Evolutionary conservation across 1,284 basidiomycete species (phyloP), one percentile per base, ranked within the genome.

Genomic region (Puccinia coronata): DNA sequence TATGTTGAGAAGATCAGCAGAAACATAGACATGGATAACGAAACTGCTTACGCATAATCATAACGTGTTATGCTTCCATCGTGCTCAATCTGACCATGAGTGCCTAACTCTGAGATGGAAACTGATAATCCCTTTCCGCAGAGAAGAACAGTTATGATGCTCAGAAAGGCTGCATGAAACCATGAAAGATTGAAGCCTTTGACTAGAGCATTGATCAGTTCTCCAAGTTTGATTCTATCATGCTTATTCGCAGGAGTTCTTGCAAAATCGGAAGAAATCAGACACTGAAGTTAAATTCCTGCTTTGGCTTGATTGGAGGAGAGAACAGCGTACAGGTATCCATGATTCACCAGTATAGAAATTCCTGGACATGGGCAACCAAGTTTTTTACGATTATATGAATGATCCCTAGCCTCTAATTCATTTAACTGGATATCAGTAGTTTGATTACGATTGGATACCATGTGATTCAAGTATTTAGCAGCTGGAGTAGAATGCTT

Each of bases 11-110:
- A 43, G 1, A 12, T 47, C 23, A 1, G 51, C 34, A 25, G 2
- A 59, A 47, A 18, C 9, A 39, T 41, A 14, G 20, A 59, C 11
- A 73, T 2, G 41, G 53, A 39, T 14, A 73, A 20, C 25, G 8
- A 71, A 34, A 36, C 51, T n/a, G 65, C 74, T 49, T n/a, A 65
- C 72, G 25, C 59, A 23, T 63, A 18, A 47, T 76, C 74, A 43
- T 63, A 23, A 43, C 74, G 74, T 31, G 74, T 76, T 43, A 76
- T 61, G 47, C 74, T 76, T 47, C 53, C 74, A 76, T 76, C 74
- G 36, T 76, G 74, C 41, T 76, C 74, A 31, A 76, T 49, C 18
- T 36, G 39, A 11, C 57, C 74, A 51, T 76, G 74, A 41, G 41
- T n/a, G n/a, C 74, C 74, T 34, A 76, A 34, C 59, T 76, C 57